phyloP scores from a whole-genome alignment of 805 yeast genomes.

The Kodamaea laetipori region DNA sequence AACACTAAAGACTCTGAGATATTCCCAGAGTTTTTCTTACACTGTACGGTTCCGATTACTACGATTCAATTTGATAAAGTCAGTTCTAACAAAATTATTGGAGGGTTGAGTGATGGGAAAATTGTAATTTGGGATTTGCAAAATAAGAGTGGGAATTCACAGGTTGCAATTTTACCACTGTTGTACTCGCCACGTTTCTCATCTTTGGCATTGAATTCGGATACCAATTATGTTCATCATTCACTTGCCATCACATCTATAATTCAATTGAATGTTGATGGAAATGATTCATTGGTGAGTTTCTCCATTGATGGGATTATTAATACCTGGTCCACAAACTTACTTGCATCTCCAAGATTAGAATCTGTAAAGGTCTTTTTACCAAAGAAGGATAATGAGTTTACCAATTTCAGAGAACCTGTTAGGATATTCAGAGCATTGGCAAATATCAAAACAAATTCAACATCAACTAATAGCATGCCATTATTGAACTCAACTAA shows the following conservation, averaged over 20 bases:
- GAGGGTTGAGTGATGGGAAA: constrained; percentile 52
- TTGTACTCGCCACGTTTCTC: constrained; percentile 26
- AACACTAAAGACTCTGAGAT: constrained; percentile 7
- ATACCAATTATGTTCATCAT: constrained; percentile 18
- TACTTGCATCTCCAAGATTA: constrained; percentile 32
- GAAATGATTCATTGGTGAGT: constrained; percentile 23
- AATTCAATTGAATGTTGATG: constrained; percentile 23
- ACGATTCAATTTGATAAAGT: constrained; percentile 42
- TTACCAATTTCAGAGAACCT: constrained; percentile 13
- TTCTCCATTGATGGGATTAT: constrained; percentile 30
- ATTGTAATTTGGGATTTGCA: constrained; percentile 52
- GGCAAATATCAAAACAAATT: constrained; percentile 1
- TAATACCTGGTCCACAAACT: constrained; percentile 37
- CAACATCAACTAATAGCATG: not conserved
- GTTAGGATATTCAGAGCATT: constrained; percentile 11
- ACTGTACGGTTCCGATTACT: constrained; percentile 42
- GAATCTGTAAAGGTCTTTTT: constrained; percentile 18
- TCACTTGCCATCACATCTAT: constrained; percentile 25
- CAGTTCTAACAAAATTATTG: constrained; percentile 44
- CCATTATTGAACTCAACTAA: not conserved
- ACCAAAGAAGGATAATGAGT: constrained; percentile 14
- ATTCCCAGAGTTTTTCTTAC: constrained; percentile 42
- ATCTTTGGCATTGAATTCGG: constrained; percentile 7
- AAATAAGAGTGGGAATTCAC: constrained; percentile 3
- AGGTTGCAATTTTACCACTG: constrained; percentile 24